A percentile compares a stretch with the other conserved stretches of the same genome.
phyloP scores from a whole-genome alignment of 305 asterid genomes.

The Solanum hybrid region DNA sequence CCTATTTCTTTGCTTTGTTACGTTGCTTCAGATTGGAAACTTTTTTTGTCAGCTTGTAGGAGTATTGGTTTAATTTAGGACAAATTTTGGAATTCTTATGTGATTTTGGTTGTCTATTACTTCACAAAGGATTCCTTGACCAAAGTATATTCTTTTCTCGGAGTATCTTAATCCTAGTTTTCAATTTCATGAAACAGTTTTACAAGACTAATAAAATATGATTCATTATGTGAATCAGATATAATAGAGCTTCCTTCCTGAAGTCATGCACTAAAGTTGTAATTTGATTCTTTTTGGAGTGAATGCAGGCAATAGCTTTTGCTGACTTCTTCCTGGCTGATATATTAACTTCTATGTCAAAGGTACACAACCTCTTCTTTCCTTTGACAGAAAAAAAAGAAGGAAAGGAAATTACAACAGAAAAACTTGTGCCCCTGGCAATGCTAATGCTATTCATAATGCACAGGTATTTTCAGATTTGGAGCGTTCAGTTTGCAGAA shows the following conservation, averaged over 20 bases:
- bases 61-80: neutral
- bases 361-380: slow-evolving; percentile 37
- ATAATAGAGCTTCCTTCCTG: neutral
- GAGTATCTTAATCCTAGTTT: neutral
- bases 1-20: neutral
- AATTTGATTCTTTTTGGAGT: slow-evolving; percentile 5
- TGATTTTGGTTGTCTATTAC: neutral
- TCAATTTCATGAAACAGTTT: neutral
- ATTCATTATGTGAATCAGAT: neutral
- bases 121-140: neutral
- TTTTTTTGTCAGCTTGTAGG: neutral
- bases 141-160: neutral
- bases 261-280: neutral
- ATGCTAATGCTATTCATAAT: neutral
- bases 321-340: slow-evolving; percentile 94
- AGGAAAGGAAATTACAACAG: neutral
- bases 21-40: neutral
- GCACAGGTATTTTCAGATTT: slow-evolving; percentile 93
- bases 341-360: slow-evolving; percentile 92
- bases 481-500: slow-evolving; percentile 95
- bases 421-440: neutral
- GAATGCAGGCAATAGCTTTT: slow-evolving; percentile 77
- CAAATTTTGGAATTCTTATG: neutral
- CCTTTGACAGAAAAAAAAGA: neutral
- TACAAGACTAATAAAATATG: neutral